Percentiles rank a stretch among this genome's conserved stretches.
phyloP scores from a whole-genome alignment of 2,329 filamentous ascomycete species.

The Colletotrichum abscissum region DNA sequence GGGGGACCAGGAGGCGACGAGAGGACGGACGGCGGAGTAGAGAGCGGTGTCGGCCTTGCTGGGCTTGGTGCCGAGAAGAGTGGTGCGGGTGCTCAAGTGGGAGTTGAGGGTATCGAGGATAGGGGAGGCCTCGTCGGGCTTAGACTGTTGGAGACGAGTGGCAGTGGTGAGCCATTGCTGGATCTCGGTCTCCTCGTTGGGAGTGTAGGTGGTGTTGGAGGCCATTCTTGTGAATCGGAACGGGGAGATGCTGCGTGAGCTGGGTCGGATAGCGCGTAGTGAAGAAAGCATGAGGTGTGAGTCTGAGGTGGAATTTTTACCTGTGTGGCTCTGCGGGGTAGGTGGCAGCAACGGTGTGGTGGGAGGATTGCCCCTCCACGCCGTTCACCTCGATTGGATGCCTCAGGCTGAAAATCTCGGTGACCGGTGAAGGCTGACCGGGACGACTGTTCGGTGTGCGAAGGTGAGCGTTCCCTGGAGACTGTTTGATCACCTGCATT shows the following conservation, averaged over 20 bases:
- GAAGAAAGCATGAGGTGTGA: constrained; percentile 54
- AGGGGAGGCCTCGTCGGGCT: constrained; percentile 66
- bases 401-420: neutral
- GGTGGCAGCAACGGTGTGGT: neutral
- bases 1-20: constrained; percentile 81
- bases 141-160: constrained; percentile 70
- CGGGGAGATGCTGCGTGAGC: constrained; percentile 48
- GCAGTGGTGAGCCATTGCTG: constrained; percentile 88
- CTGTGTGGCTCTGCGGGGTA: constrained; percentile 31
- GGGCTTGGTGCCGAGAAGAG: constrained; percentile 88
- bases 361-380: constrained; percentile 26
- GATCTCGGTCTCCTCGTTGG: constrained; percentile 86
- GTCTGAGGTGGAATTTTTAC: constrained; percentile 20
- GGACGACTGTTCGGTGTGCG: neutral
- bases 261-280: constrained; percentile 51
- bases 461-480: neutral
- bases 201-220: constrained; percentile 77
- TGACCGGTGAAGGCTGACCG: neutral
- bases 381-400: neutral
- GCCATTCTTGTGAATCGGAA: constrained; percentile 67
- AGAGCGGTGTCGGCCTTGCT: constrained; percentile 87
- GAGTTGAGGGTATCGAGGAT: constrained; percentile 85
- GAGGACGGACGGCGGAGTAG: constrained; percentile 81
- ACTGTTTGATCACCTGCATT: no score
- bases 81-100: constrained; percentile 89